Conservation (phyloP, 331 rosid species). For the Rosa hybrid region DNA sequence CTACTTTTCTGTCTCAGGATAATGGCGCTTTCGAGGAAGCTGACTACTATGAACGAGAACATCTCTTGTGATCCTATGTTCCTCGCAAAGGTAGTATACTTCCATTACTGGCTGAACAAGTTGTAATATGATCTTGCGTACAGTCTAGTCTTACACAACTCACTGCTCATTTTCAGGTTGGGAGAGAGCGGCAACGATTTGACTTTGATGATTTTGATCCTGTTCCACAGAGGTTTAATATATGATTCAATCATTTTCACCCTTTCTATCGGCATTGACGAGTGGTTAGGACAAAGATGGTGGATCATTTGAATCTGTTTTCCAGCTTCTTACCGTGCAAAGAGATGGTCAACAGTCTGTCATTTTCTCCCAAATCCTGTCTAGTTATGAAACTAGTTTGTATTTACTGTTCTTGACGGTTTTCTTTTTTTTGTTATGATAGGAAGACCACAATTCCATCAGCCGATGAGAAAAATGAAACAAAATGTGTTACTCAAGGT, state of each 20-base stretch:
- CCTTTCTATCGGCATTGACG: constrained; percentile 8
- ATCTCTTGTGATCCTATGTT: constrained; percentile 65
- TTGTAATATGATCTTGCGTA: background rate
- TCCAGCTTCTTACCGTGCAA: constrained; percentile 10
- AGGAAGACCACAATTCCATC: background rate
- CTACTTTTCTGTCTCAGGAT: constrained; percentile 38
- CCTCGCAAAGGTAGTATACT: constrained; percentile 61
- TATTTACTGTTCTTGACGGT: background rate
- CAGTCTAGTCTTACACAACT: background rate
- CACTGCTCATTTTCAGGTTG: constrained; percentile 40
- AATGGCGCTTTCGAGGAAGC: constrained; percentile 70
- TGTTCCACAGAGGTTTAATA: constrained; percentile 64
- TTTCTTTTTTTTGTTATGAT: background rate
- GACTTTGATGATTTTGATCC: constrained; percentile 72
- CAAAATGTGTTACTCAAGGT: background rate
- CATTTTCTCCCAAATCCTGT: constrained; percentile 25
- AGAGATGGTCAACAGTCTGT: constrained; percentile 12
- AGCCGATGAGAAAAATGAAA: background rate
- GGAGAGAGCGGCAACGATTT: constrained; percentile 74
- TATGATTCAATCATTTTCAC: constrained; percentile 32
- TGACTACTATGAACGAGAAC: constrained; percentile 60
- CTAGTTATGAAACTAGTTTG: constrained; percentile 16
- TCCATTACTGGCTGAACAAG: background rate
- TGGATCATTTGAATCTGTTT: background rate
- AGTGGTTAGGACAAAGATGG: constrained; percentile 2